These are phyloP conservation scores for Nannizziopsis arthrosporioides DNA, from an alignment of 2,329 filamentous ascomycete species.

Conservation along the genomic window DNA sequence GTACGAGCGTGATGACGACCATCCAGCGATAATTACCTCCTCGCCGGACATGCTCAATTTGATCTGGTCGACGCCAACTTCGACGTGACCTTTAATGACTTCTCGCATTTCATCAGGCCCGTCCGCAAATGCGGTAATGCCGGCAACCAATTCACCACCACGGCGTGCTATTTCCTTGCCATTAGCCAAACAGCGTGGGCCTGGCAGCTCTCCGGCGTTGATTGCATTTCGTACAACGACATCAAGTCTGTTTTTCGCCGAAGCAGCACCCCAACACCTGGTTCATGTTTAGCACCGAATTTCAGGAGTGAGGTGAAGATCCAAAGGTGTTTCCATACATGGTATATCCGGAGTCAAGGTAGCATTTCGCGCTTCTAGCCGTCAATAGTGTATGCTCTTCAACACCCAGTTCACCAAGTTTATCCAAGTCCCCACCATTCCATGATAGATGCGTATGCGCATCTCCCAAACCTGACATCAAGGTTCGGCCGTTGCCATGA, in stretches of 20 bases:
- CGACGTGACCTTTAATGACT: slow-evolving; percentile 28
- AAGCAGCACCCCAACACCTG: slow-evolving; percentile 38
- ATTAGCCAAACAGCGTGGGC: slow-evolving; percentile 40
- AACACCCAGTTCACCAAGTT: slow-evolving; percentile 33
- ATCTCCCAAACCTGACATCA: slow-evolving; percentile 42
- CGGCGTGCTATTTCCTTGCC: slow-evolving; percentile 38
- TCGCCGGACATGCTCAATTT: slow-evolving; percentile 37
- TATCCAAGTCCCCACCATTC: slow-evolving; percentile 36
- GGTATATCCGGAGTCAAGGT: slow-evolving; percentile 41
- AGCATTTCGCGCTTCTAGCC: slow-evolving; percentile 34
- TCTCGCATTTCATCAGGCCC: slow-evolving; percentile 33
- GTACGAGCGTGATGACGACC: not conserved
- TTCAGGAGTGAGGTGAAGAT: not conserved
- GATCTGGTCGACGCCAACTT: slow-evolving; percentile 35
- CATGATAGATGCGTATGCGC: slow-evolving; percentile 41
- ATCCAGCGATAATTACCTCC: slow-evolving; percentile 20
- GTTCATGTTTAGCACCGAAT: not conserved
- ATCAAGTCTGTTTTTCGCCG: slow-evolving; percentile 38
- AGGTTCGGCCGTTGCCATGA: slow-evolving; percentile 33
- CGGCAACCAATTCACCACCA: slow-evolving; percentile 36
- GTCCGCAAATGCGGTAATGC: slow-evolving; percentile 35
- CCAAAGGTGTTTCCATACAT: slow-evolving; percentile 25
- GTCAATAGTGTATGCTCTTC: slow-evolving; percentile 41
- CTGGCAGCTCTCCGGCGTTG: slow-evolving; percentile 39
- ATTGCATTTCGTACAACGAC: slow-evolving; percentile 40